Percentiles rank a stretch among this genome's conserved stretches.
Evolutionary conservation across 495 filamentous ascomycete species (phyloP).

Genomic region (Parathielavia appendiculata): DNA sequence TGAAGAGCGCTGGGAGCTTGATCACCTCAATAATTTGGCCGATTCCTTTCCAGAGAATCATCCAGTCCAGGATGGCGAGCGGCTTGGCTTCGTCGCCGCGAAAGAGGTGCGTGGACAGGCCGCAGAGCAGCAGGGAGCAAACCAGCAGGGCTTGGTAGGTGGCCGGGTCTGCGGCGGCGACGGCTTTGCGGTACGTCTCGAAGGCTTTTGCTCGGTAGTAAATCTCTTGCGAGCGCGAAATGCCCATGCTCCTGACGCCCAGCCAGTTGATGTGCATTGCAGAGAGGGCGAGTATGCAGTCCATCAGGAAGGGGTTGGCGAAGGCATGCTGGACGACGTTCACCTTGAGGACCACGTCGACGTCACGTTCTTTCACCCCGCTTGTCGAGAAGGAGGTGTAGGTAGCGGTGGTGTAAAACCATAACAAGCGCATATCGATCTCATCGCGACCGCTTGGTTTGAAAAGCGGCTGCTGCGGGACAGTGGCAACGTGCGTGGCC

Average conservation of each 20-base stretch:
- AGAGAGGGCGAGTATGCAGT: conserved; percentile 44
- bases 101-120: conserved; percentile 39
- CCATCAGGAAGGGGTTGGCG: conserved; percentile 46
- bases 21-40: conserved; percentile 38
- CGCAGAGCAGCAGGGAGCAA: conserved; percentile 40
- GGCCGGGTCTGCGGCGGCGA: conserved; percentile 34
- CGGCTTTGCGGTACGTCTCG: conserved; percentile 41
- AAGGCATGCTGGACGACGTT: conserved; percentile 45
- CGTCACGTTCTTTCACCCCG: conserved; percentile 21
- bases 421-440: conserved; percentile 40
- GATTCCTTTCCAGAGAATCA: conserved; percentile 44
- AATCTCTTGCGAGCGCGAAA: conserved; percentile 21
- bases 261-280: conserved; percentile 40
- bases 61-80: conserved; percentile 44
- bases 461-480: conserved; percentile 33
- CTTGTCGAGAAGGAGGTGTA: conserved; percentile 39
- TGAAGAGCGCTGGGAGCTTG: conserved; percentile 14
- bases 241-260: conserved; percentile 16
- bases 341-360: conserved; percentile 40
- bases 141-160: conserved; percentile 41
- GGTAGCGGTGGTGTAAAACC: conserved; percentile 38
- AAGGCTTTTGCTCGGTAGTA: conserved; percentile 41
- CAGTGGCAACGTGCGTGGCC: background rate
- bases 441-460: conserved; percentile 26
- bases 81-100: conserved; percentile 34